Evolutionary conservation across 148 eudicot species (phyloP), one percentile per base, ranked within the genome.

Genomic region (Rhododendron ovatum): DNA sequence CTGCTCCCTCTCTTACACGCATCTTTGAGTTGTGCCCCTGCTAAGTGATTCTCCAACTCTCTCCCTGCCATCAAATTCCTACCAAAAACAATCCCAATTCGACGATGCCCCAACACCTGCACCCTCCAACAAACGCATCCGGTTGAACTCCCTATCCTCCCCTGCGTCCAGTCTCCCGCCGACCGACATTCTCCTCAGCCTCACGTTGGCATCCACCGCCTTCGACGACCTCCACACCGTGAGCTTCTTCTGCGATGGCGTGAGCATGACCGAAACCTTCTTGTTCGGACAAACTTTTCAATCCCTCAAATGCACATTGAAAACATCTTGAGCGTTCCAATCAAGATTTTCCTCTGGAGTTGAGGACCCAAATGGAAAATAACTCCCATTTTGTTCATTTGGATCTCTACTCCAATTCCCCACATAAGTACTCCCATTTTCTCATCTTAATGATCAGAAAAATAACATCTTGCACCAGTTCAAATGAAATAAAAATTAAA

Each of bases 211-310:
- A 41, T 91, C 92, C 20, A 81, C 76, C 0, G 90, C 92, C 63
- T 94, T 96, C 0, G 92, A 69, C 2, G 96, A 92, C 85, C 91
- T 93, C 96, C 98, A 94, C 17, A 92, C 82, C 5, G 95, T 95
- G 4, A 95, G 86, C 91, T 91, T 97, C 91, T 95, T 97, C 67
- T 95, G 98, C 3, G 96, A 95, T 6, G 98, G 99, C 89, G 89
- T 91, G n/a, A 94, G 99, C 89, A 90, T 91, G n/a, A 94, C 51
- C 1, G 92, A 55, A 14, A 97, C 91, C 85, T 91, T 94, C 80
- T 97, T 98, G 22, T 81, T 81, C 1, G 92, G 88, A 79, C 92
- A 91, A 41, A 94, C 86, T 50, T 86, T 89, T 75, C 91, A 90
- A 47, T 90, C 93, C 13, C 85, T 87, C 88, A 88, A 67, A 83